Base-by-base conservation (phyloP, 108 stramenopile species). In the Conticribra guillardii region DNA sequence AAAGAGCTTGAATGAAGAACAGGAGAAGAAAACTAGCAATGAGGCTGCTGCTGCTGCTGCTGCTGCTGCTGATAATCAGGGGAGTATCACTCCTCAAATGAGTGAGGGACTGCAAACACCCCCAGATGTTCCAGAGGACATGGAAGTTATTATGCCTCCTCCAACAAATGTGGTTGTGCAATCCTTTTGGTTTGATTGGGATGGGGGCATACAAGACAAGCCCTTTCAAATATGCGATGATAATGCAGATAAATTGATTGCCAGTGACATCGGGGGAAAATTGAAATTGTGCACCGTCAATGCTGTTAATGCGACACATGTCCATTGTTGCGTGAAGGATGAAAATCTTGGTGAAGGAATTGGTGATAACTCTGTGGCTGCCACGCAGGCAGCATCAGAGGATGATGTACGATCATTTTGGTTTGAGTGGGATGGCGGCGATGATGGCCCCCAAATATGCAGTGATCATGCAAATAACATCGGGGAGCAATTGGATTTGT, bases 1-100 rank as follows among this genome's bases (percentile, higher is more conserved):
- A 19, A 31, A 64, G 50, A 22, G 49, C 27, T 18, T 30, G 34
- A 32, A 64, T 27, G 63, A 50, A 7, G 49, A 64, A 29, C 18
- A n/a, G 50, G 30, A 51, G 30, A 64, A 64, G 37, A 41, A 41
- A 11, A 11, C 5, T 5, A 11, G 37, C 37, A 11, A 11, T n/a
- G n/a, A n/a, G n/a, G n/a, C n/a, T n/a, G n/a, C n/a, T n/a, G n/a
- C n/a, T n/a, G n/a, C n/a, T n/a, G n/a, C n/a, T n/a, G n/a, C n/a
- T n/a, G n/a, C n/a, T n/a, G n/a, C n/a, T n/a, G n/a, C n/a, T n/a
- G n/a, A n/a, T n/a, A n/a, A n/a, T 11, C 8, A 41, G 5, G 37
- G 8, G 8, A 41, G 11, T 41, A 11, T 5, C 37, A 41, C 5
- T 41, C 5, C 37, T 5, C 37, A 41, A 11, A 11, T 41, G 37